A percentile compares a stretch with the other conserved stretches of the same genome.
Evolutionary conservation across 345 rosid genomes (phyloP).

Genomic region (Lenwebbia sp.): DNA sequence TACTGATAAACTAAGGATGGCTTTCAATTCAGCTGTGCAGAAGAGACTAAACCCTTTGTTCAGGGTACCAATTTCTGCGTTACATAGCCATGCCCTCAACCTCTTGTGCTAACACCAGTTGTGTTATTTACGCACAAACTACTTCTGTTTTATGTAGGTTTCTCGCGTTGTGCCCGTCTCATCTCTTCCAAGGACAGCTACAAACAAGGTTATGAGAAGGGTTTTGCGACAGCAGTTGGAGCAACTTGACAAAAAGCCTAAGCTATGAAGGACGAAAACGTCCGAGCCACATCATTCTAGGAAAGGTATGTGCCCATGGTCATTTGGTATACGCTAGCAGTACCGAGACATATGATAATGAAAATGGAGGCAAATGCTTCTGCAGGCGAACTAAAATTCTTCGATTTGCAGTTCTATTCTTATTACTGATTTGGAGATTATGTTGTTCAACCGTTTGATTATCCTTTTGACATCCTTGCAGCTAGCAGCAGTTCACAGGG

Average conservation of each 20-base stretch:
- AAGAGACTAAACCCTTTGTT: constrained; percentile 86
- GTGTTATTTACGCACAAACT: background rate
- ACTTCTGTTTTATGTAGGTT: constrained; percentile 36
- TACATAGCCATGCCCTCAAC: background rate
- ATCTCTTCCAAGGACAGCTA: constrained; percentile 79
- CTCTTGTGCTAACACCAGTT: background rate
- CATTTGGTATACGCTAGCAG: background rate
- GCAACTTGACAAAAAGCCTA: constrained; percentile 40
- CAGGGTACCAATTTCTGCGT: constrained; percentile 29
- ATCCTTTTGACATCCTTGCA: background rate
- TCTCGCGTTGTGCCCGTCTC: constrained; percentile 39
- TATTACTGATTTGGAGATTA: background rate
- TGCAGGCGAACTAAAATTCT: background rate
- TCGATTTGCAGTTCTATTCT: background rate
- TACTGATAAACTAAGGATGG: constrained; percentile 40
- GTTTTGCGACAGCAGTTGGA: constrained; percentile 59
- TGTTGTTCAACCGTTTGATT: background rate
- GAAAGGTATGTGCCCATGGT: background rate
- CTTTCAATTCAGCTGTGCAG: constrained; percentile 78
- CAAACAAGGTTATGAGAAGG: constrained; percentile 96
- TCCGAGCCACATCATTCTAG: background rate
- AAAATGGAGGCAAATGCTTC: background rate
- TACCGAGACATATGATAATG: background rate
- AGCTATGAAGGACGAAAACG: constrained; percentile 20
- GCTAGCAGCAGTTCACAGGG: background rate